These are phyloP conservation scores for Jamesozyma gamospora DNA, from an alignment of 805 yeast species.

Conservation along the genomic window DNA sequence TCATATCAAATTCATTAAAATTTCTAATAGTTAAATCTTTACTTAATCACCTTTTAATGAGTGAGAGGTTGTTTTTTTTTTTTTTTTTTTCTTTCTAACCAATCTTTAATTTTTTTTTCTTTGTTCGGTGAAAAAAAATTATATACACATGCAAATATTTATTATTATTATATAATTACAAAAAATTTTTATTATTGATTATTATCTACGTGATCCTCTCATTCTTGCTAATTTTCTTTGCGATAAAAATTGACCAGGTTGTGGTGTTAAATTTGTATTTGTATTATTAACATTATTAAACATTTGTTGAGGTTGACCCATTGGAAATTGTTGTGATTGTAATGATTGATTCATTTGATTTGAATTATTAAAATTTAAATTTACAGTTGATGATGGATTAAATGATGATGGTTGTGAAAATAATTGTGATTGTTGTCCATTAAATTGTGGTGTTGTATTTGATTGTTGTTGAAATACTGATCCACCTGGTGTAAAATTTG, in stretches of 20 bases:
- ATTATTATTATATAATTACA: neutral
- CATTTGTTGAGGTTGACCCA: slow-evolving; percentile 3
- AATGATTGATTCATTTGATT: slow-evolving; percentile 10
- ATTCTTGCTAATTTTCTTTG: slow-evolving; percentile 24
- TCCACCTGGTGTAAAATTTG: slow-evolving; percentile 3
- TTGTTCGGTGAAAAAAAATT: no score
- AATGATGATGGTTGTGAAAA: slow-evolving; percentile 2
- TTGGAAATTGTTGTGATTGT: neutral
- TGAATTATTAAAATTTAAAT: slow-evolving; percentile 20
- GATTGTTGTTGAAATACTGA: slow-evolving; percentile 5
- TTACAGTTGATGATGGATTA: slow-evolving; percentile 18
- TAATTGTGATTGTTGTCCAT: neutral
- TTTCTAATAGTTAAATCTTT: no score
- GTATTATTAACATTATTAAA: slow-evolving; percentile 2
- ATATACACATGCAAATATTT: neutral
- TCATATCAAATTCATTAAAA: no score
- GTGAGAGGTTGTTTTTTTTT: no score
- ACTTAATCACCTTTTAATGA: no score
- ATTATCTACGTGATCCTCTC: slow-evolving; percentile 23
- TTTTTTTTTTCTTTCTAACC: neutral
- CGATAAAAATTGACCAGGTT: slow-evolving; percentile 3
- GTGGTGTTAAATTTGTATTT: neutral
- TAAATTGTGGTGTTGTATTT: neutral
- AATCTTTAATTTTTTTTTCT: neutral
- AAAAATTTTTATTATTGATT: neutral